Evolutionary conservation across 2,329 filamentous ascomycete species (phyloP).

Genomic region (Cercospora berteroae): DNA sequence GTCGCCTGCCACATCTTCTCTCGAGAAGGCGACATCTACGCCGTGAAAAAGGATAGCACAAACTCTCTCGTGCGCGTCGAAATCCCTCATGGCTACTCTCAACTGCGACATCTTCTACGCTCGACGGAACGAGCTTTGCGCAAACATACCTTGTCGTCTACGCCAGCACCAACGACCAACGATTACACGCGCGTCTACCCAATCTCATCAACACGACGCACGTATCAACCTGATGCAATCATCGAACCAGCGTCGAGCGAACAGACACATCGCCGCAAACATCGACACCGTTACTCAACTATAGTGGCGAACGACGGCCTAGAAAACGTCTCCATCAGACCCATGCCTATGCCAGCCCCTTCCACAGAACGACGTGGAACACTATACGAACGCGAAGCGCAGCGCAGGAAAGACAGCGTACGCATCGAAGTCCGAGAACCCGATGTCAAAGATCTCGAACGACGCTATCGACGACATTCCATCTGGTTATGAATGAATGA

Average conservation of each 20-base stretch:
- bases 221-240: constrained; percentile 8
- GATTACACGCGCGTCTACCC: constrained; percentile 47
- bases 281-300: constrained; percentile 22
- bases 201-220: constrained; percentile 39
- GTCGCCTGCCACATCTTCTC: constrained; percentile 48
- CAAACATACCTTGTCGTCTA: constrained; percentile 19
- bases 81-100: constrained; percentile 44
- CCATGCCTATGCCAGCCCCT: not conserved
- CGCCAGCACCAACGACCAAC: constrained; percentile 8
- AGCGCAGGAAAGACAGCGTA: constrained; percentile 20
- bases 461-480: not conserved
- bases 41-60: constrained; percentile 30
- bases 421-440: constrained; percentile 25
- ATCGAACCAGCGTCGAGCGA: constrained; percentile 19
- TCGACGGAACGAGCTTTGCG: constrained; percentile 44
- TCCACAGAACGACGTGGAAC: constrained; percentile 16
- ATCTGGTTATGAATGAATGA: constrained; percentile 4
- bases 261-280: constrained; percentile 11
- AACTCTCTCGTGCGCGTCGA: constrained; percentile 46
- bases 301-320: constrained; percentile 18
- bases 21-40: constrained; percentile 34
- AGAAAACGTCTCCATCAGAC: constrained; percentile 12
- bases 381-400: constrained; percentile 19
- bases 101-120: constrained; percentile 42
- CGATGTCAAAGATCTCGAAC: constrained; percentile 1